Evolutionary conservation across 1,284 basidiomycete species (phyloP), one percentile per base, ranked within the genome.

Genomic region (Trametes polyzona): DNA sequence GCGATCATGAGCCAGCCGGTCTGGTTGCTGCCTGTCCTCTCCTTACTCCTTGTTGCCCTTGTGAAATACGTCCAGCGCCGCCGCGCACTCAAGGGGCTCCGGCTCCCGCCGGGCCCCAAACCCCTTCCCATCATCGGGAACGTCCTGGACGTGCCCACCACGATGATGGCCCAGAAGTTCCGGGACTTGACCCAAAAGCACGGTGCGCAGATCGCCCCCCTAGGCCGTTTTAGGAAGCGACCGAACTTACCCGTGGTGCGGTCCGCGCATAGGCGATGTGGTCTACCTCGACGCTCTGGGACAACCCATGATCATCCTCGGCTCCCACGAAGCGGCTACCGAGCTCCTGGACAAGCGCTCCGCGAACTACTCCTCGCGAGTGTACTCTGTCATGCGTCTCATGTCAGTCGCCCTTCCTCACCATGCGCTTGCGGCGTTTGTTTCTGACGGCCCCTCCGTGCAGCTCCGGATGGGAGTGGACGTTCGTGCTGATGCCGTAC

Each of bases 101-200:
- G 46, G 21, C 46, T 58, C 3, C 65, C 65, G 0, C 64, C 64
- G 5, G 66, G 66, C 0, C 66, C 66, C 16, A 55, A 48, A 24
- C 52, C 57, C 2, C 51, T 63, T 29, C 66, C 66, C n/a, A 36
- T 68, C 17, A 57, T 68, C 32, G 66, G 66, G 3, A 68, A 66
- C 35, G 46, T 59, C 1, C 55, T 61, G 19, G 58, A 66, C 33
- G 52, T 66, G 36, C 63, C 66, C 6, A 52, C 42, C 5, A 48
- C 47, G 24, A 35, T 52, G 37, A 58, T 49, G 52, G 62, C 62
- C 52, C 29, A 52, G 32, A 57, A 47, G 23, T 63, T 55, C 43
- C 41, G 46, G 5, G 50, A 58, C 16, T 55, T 59, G 59, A 43
- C 47, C 11, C 29, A 54, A 37, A 40, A 54, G 27, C 47, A 54